phyloP scores from a whole-genome alignment of 2,329 filamentous ascomycete genomes.

The Botrytis elliptica region DNA sequence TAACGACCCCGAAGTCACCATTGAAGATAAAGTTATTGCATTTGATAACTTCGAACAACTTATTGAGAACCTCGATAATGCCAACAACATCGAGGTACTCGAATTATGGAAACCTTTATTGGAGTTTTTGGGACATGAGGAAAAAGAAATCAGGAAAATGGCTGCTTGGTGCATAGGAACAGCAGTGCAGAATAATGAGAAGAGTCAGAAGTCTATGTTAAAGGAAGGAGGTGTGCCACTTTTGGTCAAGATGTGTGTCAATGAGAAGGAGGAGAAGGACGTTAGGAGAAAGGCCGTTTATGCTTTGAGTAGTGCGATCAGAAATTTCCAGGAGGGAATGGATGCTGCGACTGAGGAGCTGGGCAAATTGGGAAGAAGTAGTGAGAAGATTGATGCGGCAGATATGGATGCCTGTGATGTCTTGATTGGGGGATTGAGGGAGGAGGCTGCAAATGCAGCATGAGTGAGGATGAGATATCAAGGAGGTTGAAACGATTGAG shows the following conservation, averaged over 20 bases:
- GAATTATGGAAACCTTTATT: conserved; percentile 81
- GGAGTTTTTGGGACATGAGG: conserved; percentile 62
- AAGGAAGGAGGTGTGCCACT: conserved; percentile 65
- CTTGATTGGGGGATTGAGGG: conserved; percentile 66
- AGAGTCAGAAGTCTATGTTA: conserved; percentile 71
- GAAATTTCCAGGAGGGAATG: conserved; percentile 87
- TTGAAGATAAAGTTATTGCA: conserved; percentile 76
- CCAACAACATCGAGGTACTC: conserved; percentile 83
- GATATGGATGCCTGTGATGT: conserved; percentile 86
- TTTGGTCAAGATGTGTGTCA: conserved; percentile 64
- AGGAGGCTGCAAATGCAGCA: conserved; percentile 42
- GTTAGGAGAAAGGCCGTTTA: conserved; percentile 86
- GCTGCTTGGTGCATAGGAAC: conserved; percentile 95
- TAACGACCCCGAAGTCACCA: conserved; percentile 57
- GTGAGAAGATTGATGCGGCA: conserved; percentile 66
- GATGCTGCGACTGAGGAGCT: conserved; percentile 65
- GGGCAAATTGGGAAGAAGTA: conserved; percentile 49
- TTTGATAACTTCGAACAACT: conserved; percentile 96
- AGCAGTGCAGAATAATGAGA: conserved; percentile 92
- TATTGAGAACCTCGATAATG: conserved; percentile 91
- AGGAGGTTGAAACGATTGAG: background rate
- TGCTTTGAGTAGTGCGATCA: conserved; percentile 78
- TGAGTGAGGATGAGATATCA: background rate
- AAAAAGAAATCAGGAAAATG: conserved; percentile 73
- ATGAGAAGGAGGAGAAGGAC: conserved; percentile 56